Evolutionary conservation across 1,284 basidiomycete species (phyloP), one percentile per base, ranked within the genome.

Genomic region (Cystobasidium slooffiae): DNA sequence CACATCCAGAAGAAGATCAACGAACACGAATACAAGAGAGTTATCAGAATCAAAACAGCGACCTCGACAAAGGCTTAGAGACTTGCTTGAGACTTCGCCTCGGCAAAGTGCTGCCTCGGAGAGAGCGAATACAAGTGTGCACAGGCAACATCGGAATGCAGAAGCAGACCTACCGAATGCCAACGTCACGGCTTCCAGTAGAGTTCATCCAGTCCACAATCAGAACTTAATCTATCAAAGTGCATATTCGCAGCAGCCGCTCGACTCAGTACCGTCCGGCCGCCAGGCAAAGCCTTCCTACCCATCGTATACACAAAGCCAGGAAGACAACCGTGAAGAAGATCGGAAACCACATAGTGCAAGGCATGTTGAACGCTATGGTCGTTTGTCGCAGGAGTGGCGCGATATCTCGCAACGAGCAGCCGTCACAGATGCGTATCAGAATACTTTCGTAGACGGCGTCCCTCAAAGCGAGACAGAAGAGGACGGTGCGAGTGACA

Each of bases 21-120:
- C 0, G 6, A 55, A 63, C 16, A 58, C 39, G 8, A 59, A 8
- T 4, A 16, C 31, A 6, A 24, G 41, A 22, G 20, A 41, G 20
- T 47, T 10, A n/a, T 18, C 31, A 39, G 46, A 16, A 49, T 9
- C 56, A 61, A 43, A 3, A 2, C 9, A n/a, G 9, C 69, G 31
- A 31, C 69, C 70, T n/a, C 22, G 51, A 18, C 70, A 73, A n/a
- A 31, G 70, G 37, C 63, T 73, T n/a, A 46, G 70, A 55, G 70
- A 73, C 44, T 43, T 73, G 18, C 53, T 65, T 6, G 62, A 61
- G 4, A 24, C 7, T 14, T 44, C 55, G 8, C 44, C 20, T 63
- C 43, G 31, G 22, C 16, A 37, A 31, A 31, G 5, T 31, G 31
- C 31, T 31, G 31, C 31, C 31, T 31, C 31, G 31, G 5, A 31